Percentiles rank a stretch among this genome's conserved stretches.
Evolutionary conservation across 2,329 filamentous ascomycete genomes (phyloP).

Genomic region (Dothistroma pini): DNA sequence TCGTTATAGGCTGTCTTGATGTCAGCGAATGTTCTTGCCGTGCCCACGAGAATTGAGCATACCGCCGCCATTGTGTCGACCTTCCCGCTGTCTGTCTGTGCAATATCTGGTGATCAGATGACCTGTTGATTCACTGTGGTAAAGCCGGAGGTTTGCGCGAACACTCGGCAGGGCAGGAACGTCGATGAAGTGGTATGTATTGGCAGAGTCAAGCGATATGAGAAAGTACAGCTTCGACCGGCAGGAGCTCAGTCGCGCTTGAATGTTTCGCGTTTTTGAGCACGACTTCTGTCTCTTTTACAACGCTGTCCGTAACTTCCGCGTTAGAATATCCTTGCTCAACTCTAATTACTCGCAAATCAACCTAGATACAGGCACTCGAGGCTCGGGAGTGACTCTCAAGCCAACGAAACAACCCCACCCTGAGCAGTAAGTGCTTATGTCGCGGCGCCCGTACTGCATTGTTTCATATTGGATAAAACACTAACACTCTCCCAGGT

Average conservation of each 20-base stretch:
- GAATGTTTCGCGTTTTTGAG: background rate
- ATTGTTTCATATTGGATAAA: background rate
- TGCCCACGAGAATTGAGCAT: background rate
- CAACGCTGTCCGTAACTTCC: background rate
- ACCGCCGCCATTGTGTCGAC: conserved; percentile 7
- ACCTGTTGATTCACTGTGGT: background rate
- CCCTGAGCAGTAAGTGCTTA: background rate
- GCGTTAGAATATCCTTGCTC: background rate
- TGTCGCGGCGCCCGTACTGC: background rate
- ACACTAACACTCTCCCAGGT: background rate
- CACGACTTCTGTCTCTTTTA: background rate
- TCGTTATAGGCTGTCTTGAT: conserved; percentile 60
- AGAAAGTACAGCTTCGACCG: background rate
- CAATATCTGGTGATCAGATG: background rate
- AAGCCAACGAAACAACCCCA: background rate
- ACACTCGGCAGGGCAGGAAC: background rate
- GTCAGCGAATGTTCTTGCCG: background rate
- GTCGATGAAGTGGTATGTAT: background rate
- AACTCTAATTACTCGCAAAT: background rate
- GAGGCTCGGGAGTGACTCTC: background rate
- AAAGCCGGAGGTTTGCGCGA: background rate
- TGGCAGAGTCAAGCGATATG: background rate
- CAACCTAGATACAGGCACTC: background rate
- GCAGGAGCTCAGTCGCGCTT: background rate
- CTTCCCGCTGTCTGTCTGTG: background rate